Percentiles rank a stretch among this genome's conserved stretches.
Conservation (phyloP, 768 basidiomycete genomes). For the Mycena epipterygia region DNA sequence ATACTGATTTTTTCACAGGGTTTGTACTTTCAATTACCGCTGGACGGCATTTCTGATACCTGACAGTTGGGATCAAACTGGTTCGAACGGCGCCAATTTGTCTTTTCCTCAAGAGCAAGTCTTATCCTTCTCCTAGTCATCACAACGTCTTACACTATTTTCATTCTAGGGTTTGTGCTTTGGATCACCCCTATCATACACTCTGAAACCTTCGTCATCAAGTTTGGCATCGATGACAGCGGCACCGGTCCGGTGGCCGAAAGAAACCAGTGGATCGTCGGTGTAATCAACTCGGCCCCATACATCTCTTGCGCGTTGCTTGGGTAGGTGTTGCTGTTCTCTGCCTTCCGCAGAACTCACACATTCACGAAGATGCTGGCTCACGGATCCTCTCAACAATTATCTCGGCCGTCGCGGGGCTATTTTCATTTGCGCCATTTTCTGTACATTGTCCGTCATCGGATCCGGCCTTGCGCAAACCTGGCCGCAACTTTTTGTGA, state of each 20-base stretch:
- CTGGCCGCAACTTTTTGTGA: constrained; percentile 52
- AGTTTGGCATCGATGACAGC: constrained; percentile 63
- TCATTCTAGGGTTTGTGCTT: neutral
- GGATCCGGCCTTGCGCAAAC: constrained; percentile 50
- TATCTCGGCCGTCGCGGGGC: constrained; percentile 59
- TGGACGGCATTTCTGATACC: neutral
- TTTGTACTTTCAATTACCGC: constrained; percentile 28
- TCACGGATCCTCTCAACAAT: constrained; percentile 71
- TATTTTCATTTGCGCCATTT: constrained; percentile 59
- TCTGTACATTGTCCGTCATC: constrained; percentile 44
- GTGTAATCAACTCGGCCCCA: constrained; percentile 66
- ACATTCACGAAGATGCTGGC: constrained; percentile 59
- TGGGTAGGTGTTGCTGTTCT: neutral
- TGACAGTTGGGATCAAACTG: constrained; percentile 63
- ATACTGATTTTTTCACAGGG: neutral
- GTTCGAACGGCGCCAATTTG: constrained; percentile 68
- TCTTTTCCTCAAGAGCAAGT: constrained; percentile 9
- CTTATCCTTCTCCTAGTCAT: constrained; percentile 42
- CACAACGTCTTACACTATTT: constrained; percentile 57
- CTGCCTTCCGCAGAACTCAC: neutral
- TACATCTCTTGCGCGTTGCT: constrained; percentile 17
- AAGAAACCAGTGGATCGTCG: constrained; percentile 68
- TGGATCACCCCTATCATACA: neutral
- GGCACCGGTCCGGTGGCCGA: constrained; percentile 39
- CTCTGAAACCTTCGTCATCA: constrained; percentile 21